phyloP scores from a whole-genome alignment of 345 rosid species.

The Melaleuca quinquenervia region DNA sequence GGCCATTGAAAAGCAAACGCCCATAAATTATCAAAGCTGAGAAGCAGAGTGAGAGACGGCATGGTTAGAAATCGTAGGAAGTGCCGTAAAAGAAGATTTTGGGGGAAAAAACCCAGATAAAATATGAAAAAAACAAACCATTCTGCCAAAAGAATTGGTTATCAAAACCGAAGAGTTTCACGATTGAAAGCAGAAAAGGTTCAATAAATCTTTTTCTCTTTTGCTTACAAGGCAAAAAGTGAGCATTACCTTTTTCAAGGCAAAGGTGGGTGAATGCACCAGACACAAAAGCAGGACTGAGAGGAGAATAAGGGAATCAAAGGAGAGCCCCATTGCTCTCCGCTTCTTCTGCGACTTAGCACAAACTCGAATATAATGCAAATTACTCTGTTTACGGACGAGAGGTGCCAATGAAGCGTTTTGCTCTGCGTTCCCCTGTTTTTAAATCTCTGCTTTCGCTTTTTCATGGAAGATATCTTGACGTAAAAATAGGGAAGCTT shows the following conservation, averaged over 20 bases:
- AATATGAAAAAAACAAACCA: background rate
- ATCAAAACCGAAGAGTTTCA: conserved; percentile 4
- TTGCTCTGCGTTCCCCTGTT: background rate
- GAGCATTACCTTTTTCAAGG: conserved; percentile 23
- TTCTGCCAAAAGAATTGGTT: background rate
- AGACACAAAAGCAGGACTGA: conserved; percentile 15
- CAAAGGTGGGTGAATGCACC: conserved; percentile 16
- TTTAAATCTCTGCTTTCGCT: background rate
- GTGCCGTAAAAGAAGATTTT: background rate
- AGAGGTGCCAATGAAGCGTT: background rate
- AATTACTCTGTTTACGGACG: background rate
- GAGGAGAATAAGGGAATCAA: conserved; percentile 2
- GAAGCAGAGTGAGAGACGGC: background rate
- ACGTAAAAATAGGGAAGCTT: background rate
- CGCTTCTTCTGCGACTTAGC: background rate
- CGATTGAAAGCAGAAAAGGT: background rate
- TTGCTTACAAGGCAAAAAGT: background rate
- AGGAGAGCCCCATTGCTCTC: conserved; percentile 20
- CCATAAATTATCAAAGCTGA: background rate
- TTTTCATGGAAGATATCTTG: background rate
- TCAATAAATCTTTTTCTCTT: background rate
- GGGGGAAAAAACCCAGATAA: background rate
- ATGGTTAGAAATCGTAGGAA: background rate
- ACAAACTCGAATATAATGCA: background rate
- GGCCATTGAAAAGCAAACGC: background rate